Evolutionary conservation across 148 eudicot species (phyloP).

Genomic region (Silene conica): DNA sequence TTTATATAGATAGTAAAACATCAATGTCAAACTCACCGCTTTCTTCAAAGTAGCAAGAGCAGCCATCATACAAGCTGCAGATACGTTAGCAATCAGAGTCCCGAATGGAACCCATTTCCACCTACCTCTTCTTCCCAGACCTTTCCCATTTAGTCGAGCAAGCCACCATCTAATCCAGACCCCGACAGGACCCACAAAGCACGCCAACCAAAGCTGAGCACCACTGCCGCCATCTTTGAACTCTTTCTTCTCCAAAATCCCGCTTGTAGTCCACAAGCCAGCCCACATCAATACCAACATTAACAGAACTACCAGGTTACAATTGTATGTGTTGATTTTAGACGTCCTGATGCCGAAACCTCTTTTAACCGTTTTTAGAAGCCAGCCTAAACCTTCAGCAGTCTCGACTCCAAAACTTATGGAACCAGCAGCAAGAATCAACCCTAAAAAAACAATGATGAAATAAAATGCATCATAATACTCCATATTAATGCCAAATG

Average conservation of each 20-base stretch:
- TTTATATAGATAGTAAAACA: not conserved
- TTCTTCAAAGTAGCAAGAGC: constrained; percentile 65
- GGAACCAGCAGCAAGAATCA: constrained; percentile 58
- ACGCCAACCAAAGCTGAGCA: constrained; percentile 75
- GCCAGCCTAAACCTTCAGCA: constrained; percentile 48
- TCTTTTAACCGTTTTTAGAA: constrained; percentile 17
- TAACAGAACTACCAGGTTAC: constrained; percentile 29
- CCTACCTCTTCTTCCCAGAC: constrained; percentile 47
- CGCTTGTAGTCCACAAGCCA: constrained; percentile 52
- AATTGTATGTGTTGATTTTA: constrained; percentile 23
- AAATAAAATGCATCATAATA: not conserved
- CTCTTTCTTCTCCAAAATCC: constrained; percentile 37
- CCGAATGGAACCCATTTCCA: constrained; percentile 87
- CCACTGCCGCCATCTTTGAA: constrained; percentile 47
- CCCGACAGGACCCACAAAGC: constrained; percentile 75
- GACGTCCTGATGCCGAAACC: constrained; percentile 15
- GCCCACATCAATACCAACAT: constrained; percentile 37
- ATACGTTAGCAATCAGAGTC: constrained; percentile 75
- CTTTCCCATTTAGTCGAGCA: constrained; percentile 76
- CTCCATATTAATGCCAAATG: too few relatives aligned
- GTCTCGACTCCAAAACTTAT: constrained; percentile 63
- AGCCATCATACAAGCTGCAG: constrained; percentile 87
- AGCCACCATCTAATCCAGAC: constrained; percentile 93
- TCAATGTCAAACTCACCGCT: constrained; percentile 40
- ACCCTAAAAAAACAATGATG: too few relatives aligned